A percentile compares a stretch with the other conserved stretches of the same genome.
These are phyloP conservation scores for Acacia confusa DNA, from an alignment of 306 rosid species.

Conservation along the genomic window DNA sequence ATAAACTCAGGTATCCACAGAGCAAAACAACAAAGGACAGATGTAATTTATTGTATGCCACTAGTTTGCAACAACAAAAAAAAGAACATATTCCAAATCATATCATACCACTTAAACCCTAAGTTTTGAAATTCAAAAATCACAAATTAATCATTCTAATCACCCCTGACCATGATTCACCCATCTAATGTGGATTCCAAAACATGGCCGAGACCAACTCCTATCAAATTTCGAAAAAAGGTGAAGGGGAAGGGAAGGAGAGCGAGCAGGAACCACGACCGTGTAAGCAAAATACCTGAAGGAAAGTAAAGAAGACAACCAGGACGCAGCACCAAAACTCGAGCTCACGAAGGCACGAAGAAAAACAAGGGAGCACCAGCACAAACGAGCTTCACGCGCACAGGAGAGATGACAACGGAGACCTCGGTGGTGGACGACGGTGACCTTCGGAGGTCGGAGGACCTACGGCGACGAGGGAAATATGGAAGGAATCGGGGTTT, in stretches of 20 bases:
- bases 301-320: background rate
- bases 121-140: background rate
- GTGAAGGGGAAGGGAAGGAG: background rate
- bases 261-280: background rate
- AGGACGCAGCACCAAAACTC: background rate
- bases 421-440: background rate
- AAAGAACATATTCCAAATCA: background rate
- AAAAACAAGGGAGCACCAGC: background rate
- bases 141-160: background rate
- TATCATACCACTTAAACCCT: background rate
- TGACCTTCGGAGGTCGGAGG: background rate
- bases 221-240: background rate
- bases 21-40: background rate
- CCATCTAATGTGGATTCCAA: background rate
- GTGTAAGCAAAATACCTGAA: background rate
- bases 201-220: background rate
- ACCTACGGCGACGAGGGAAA: background rate
- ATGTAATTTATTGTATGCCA: background rate
- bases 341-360: background rate
- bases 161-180: background rate
- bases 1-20: background rate
- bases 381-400: background rate
- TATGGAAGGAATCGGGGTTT: background rate
- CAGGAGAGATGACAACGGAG: background rate
- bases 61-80: background rate